phyloP scores from a whole-genome alignment of 306 rosid species.

The Dalbergia cochinchinensis region DNA sequence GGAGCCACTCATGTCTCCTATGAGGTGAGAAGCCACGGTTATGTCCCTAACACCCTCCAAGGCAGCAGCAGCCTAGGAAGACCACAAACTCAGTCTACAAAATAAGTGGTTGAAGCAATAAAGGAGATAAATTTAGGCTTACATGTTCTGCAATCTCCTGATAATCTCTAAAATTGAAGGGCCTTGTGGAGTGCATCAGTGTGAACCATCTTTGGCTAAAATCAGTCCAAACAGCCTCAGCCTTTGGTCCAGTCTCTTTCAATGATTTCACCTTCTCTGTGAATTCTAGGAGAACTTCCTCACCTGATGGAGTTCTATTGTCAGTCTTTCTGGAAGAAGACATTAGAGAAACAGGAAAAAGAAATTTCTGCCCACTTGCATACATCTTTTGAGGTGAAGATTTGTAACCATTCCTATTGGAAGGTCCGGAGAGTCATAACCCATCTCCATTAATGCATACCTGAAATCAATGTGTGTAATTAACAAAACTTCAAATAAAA shows the following conservation, averaged over 20 bases:
- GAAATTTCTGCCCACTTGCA: neutral
- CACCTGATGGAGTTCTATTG: slow-evolving; percentile 56
- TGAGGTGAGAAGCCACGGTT: slow-evolving; percentile 74
- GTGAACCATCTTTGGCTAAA: slow-evolving; percentile 95
- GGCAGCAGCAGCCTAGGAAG: slow-evolving; percentile 74
- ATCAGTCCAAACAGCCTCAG: slow-evolving; percentile 84
- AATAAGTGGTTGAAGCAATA: neutral
- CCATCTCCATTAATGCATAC: slow-evolving; percentile 93
- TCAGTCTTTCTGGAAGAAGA: neutral
- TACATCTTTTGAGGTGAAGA: slow-evolving; percentile 76
- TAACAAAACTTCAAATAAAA: neutral
- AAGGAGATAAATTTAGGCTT: slow-evolving; percentile 35
- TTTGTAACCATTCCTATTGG: slow-evolving; percentile 79
- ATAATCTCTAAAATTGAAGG: slow-evolving; percentile 75
- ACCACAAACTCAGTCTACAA: neutral
- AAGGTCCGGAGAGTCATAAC: slow-evolving; percentile 74
- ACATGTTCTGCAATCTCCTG: slow-evolving; percentile 90
- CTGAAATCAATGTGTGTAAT: slow-evolving; percentile 45
- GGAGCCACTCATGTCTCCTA: slow-evolving; percentile 80
- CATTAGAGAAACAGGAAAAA: neutral
- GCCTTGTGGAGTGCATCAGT: slow-evolving; percentile 83
- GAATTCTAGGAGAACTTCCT: slow-evolving; percentile 71
- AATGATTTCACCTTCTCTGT: slow-evolving; percentile 65
- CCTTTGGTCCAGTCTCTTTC: slow-evolving; percentile 67
- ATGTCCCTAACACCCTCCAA: slow-evolving; percentile 80